Percentiles rank a stretch among this genome's conserved stretches.
Evolutionary conservation across 2,329 filamentous ascomycete genomes (phyloP).

Genomic region (Byssoonygena ceratinophila): DNA sequence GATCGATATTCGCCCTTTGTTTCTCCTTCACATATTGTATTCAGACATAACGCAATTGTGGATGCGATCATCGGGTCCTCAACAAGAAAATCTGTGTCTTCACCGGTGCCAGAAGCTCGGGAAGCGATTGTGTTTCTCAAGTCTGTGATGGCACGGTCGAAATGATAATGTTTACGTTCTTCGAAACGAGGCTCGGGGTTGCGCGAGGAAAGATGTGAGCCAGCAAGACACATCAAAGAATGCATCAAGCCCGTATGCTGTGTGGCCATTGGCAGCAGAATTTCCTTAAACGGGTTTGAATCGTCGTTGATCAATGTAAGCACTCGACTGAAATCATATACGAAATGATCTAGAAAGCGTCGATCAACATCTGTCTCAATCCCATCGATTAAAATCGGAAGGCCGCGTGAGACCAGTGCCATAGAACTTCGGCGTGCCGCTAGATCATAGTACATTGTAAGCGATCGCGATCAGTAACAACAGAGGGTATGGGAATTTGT

Average conservation of each 20-base stretch:
- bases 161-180: conserved; percentile 47
- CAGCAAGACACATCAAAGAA: conserved; percentile 72
- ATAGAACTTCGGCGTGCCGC: conserved; percentile 27
- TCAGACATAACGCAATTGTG: conserved; percentile 50
- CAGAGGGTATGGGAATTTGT: background rate
- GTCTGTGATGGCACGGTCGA: conserved; percentile 35
- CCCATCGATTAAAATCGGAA: conserved; percentile 60
- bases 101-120: conserved; percentile 18
- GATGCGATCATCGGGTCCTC: conserved; percentile 53
- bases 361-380: conserved; percentile 71
- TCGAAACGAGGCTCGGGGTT: conserved; percentile 43
- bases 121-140: conserved; percentile 33
- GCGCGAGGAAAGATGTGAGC: conserved; percentile 56
- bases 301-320: conserved; percentile 72
- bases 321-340: conserved; percentile 65
- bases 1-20: conserved; percentile 62
- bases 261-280: conserved; percentile 70
- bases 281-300: conserved; percentile 75
- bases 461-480: background rate
- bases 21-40: conserved; percentile 51
- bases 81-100: conserved; percentile 32
- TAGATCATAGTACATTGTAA: conserved; percentile 10
- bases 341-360: conserved; percentile 74
- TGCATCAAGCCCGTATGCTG: conserved; percentile 79
- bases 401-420: conserved; percentile 33